Base-by-base conservation (phyloP, 2,329 filamentous ascomycete genomes). In the Lomentospora prolificans region DNA sequence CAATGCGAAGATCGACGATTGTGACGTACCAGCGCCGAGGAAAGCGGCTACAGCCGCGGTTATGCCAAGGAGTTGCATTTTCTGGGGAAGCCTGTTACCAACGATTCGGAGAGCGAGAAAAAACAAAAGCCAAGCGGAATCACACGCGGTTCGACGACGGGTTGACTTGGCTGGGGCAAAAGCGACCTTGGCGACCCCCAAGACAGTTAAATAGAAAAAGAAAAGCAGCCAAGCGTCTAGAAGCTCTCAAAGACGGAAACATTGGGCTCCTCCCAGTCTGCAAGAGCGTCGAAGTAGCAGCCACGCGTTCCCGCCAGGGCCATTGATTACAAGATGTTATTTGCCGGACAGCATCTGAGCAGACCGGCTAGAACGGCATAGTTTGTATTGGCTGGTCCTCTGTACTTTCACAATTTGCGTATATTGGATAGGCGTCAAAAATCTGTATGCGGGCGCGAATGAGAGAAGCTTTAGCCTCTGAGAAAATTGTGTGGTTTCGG, bases 31-130 rank as follows among this genome's bases (percentile, higher is more conserved):
- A n/a, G 51, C 31, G 51, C 51, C 51, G 22, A 53, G 31, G 9
- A 53, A 36, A 14, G 31, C 31, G 51, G 51, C 51, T 25, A 53
- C 30, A 12, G 51, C 51, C 51, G 51, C 51, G 17, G 33, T 39
- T 39, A 53, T 27, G 22, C 51, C 19, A 17, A 53, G 33, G 22
- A 39, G 30, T n/a, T 53, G 51, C 51, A 53, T 53, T 14, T 48
- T 25, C 30, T 33, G 30, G 24, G 17, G 51, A 36, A 41, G 31
- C 22, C 31, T 10, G 22, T 12, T 25, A 27, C 44, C 6, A 48
- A 48, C 19, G 17, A 36, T 53, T 17, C 30, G 14, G 17, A 39
- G 14, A 39, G n/a, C 7, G 31, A 24, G 19, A 10, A 22, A 33
- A 31, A 22, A 8, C 10, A 10, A 36, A 33, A 31, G 28, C 5